Conservation (phyloP, 768 basidiomycete species). For the Leccinellum albellum region DNA sequence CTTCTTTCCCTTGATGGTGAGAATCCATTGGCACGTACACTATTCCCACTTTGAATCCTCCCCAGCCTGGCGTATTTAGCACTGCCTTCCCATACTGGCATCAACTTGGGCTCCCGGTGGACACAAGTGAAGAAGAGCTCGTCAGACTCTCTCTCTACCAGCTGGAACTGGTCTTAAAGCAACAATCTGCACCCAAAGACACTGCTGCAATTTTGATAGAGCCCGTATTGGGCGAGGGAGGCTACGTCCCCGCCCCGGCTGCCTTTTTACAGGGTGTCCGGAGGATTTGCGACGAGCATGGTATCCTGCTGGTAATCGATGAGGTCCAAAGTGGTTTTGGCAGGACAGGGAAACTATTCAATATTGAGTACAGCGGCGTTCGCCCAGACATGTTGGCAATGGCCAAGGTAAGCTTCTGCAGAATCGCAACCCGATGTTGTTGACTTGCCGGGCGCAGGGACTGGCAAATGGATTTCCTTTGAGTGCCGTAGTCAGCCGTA, state of each 20-base stretch:
- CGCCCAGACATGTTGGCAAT: slow-evolving; percentile 84
- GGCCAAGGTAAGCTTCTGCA: slow-evolving; percentile 62
- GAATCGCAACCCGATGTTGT: neutral
- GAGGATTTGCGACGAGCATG: slow-evolving; percentile 81
- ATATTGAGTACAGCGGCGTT: slow-evolving; percentile 80
- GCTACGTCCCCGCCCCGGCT: slow-evolving; percentile 85
- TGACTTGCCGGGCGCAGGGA: slow-evolving; percentile 43
- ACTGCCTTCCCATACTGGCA: slow-evolving; percentile 94
- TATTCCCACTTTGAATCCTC: neutral
- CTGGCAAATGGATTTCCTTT: slow-evolving; percentile 93
- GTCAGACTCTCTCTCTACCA: slow-evolving; percentile 69
- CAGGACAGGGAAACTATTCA: slow-evolving; percentile 78
- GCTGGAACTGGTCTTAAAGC: slow-evolving; percentile 71
- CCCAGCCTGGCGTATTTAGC: slow-evolving; percentile 76
- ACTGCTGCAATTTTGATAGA: slow-evolving; percentile 94
- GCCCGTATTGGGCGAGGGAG: slow-evolving; percentile 93
- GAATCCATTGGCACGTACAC: slow-evolving; percentile 12
- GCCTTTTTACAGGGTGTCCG: slow-evolving; percentile 79
- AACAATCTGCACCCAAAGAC: slow-evolving; percentile 79
- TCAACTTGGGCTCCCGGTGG: slow-evolving; percentile 57
- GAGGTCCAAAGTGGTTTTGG: slow-evolving; percentile 92
- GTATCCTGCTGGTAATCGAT: slow-evolving; percentile 79
- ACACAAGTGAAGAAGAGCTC: slow-evolving; percentile 54
- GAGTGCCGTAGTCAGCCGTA: slow-evolving; percentile 77
- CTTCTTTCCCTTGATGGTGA: slow-evolving; percentile 77